These are phyloP conservation scores for Calocera cornea DNA, from an alignment of 768 basidiomycete genomes.

Conservation along the genomic window DNA sequence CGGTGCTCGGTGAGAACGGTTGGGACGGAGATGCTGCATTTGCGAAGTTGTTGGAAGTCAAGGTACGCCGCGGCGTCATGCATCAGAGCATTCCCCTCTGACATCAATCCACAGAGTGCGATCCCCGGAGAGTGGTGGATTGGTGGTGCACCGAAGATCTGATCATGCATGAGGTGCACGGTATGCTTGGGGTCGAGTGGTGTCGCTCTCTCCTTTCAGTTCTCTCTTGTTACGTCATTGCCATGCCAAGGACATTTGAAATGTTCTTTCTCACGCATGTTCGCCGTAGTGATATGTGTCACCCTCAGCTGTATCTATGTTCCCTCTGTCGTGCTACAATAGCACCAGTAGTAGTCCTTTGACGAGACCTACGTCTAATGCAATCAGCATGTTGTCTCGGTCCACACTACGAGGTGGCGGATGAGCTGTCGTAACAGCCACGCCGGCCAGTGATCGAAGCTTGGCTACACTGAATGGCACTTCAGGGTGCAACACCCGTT, in stretches of 20 bases:
- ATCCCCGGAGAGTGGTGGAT: background rate
- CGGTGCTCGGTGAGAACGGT: background rate
- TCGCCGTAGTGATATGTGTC: background rate
- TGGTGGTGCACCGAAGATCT: background rate
- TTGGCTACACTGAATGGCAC: background rate
- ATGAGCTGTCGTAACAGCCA: background rate
- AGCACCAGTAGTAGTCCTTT: background rate
- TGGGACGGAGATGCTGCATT: slow-evolving; percentile 2
- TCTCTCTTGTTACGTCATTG: background rate
- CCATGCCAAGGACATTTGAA: background rate
- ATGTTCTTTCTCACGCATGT: background rate
- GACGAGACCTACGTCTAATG: background rate
- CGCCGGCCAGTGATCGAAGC: background rate
- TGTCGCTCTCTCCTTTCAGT: background rate
- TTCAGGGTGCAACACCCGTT: background rate
- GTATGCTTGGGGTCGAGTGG: background rate
- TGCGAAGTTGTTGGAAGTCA: background rate
- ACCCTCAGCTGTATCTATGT: background rate
- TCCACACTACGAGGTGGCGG: background rate
- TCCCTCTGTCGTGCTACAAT: background rate
- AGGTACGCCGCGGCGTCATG: background rate
- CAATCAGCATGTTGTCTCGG: background rate
- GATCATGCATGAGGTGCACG: background rate
- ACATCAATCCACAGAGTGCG: background rate
- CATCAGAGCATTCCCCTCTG: background rate